Percentiles rank a stretch among this genome's conserved stretches.
Conservation (phyloP, 2,329 filamentous ascomycete species). For the Trichoderma koningiopsis region DNA sequence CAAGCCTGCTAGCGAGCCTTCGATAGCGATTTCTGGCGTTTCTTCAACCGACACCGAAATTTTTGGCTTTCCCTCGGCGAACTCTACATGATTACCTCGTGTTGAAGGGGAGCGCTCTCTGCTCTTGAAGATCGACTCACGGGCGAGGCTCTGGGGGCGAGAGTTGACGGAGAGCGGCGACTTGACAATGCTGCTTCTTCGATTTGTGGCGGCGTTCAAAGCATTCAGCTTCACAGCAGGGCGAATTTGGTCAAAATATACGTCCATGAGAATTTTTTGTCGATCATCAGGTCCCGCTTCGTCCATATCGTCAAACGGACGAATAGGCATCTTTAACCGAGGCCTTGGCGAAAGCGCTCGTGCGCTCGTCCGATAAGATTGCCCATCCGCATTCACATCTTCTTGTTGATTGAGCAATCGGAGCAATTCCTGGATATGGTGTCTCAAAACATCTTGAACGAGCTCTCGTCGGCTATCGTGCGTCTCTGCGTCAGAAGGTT, state of each 20-base stretch:
- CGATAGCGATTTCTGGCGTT: neutral
- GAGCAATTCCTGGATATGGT: constrained; percentile 53
- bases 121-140: neutral
- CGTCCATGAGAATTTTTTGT: constrained; percentile 53
- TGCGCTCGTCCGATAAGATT: constrained; percentile 30
- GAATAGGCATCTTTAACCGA: constrained; percentile 23
- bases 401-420: constrained; percentile 48
- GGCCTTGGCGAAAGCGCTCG: constrained; percentile 26
- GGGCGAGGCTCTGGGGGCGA: neutral
- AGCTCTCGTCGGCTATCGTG: constrained; percentile 38
- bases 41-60: neutral
- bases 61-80: neutral
- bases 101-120: constrained; percentile 14
- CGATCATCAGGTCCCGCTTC: constrained; percentile 51
- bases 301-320: constrained; percentile 50
- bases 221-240: constrained; percentile 43
- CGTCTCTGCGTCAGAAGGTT: neutral
- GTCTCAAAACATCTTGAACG: constrained; percentile 51
- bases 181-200: constrained; percentile 33
- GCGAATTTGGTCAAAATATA: constrained; percentile 53
- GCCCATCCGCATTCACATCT: constrained; percentile 34
- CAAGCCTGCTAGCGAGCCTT: constrained; percentile 31
- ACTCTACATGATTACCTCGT: neutral
- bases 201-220: constrained; percentile 32
- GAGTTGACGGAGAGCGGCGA: constrained; percentile 29